Evolutionary conservation across 352 stramenopile species (phyloP).

Genomic region (Globisporangium spiculum): DNA sequence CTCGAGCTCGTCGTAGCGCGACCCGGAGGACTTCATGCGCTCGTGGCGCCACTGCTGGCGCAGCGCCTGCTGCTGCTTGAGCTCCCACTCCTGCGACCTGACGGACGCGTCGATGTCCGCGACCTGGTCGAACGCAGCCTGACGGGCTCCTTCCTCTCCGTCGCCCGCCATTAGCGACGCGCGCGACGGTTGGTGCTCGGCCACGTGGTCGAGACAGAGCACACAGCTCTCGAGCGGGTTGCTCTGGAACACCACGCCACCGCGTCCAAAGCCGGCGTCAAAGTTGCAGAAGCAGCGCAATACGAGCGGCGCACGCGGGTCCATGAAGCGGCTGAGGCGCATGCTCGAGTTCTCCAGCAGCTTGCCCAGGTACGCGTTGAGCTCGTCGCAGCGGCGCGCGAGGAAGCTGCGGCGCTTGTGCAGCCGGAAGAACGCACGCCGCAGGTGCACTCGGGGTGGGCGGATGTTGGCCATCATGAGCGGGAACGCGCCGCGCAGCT

Average conservation of each 20-base stretch:
- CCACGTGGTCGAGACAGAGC: constrained; percentile 47
- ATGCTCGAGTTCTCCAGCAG: constrained; percentile 43
- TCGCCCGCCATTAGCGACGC: background rate
- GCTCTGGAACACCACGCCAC: constrained; percentile 29
- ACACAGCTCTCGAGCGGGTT: constrained; percentile 51
- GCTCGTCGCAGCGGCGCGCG: constrained; percentile 47
- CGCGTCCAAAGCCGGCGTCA: constrained; percentile 52
- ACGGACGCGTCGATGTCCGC: constrained; percentile 15
- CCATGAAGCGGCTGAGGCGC: constrained; percentile 67
- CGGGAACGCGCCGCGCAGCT: constrained; percentile 62
- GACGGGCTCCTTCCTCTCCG: background rate
- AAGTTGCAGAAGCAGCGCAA: constrained; percentile 85
- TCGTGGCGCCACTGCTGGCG: constrained; percentile 15
- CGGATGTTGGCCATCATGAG: constrained; percentile 57
- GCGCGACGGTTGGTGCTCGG: constrained; percentile 12
- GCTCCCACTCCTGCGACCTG: constrained; percentile 20
- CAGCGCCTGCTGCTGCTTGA: constrained; percentile 25
- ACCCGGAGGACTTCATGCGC: constrained; percentile 5
- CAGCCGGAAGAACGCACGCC: constrained; percentile 59
- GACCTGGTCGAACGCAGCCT: constrained; percentile 15
- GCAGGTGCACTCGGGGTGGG: constrained; percentile 44
- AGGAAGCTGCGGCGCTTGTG: constrained; percentile 62
- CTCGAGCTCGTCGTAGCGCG: constrained; percentile 55
- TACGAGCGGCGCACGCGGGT: constrained; percentile 63
- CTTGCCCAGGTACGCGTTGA: constrained; percentile 57